Evolutionary conservation across 1,284 basidiomycete genomes (phyloP).

Genomic region (Tremellales sp.): DNA sequence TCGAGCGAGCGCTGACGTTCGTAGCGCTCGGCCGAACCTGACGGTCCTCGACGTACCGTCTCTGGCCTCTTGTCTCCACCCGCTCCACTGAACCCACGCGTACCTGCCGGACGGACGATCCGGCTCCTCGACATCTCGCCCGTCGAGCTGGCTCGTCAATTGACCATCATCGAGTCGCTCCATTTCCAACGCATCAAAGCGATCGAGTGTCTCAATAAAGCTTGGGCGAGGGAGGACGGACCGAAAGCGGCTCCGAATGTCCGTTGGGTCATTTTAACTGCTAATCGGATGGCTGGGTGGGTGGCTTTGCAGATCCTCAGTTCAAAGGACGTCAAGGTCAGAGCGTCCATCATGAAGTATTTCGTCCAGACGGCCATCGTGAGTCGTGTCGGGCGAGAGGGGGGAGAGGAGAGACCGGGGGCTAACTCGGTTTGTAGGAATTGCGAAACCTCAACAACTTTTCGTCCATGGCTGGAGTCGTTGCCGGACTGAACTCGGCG

Average conservation of each 20-base stretch:
- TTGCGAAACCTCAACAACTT: constrained; percentile 90
- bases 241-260: constrained; percentile 48
- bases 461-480: constrained; percentile 93
- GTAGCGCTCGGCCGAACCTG: constrained; percentile 24
- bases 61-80: constrained; percentile 35
- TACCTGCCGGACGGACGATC: constrained; percentile 21
- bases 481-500: constrained; percentile 89
- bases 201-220: constrained; percentile 75
- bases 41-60: constrained; percentile 15
- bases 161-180: constrained; percentile 85
- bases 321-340: constrained; percentile 75
- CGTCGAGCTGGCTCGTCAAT: constrained; percentile 84
- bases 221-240: constrained; percentile 30
- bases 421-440: constrained; percentile 54
- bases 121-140: constrained; percentile 57
- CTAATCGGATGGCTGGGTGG: constrained; percentile 80
- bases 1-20: background rate
- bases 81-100: constrained; percentile 31
- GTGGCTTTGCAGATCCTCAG: constrained; percentile 77
- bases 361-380: constrained; percentile 88
- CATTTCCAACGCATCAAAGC: constrained; percentile 85
- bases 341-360: constrained; percentile 77
- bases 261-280: constrained; percentile 79
- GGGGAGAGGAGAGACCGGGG: too few relatives aligned
- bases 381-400: constrained; percentile 38